Evolutionary conservation across 768 basidiomycete species (phyloP).

Genomic region (Agaricus subrufescens): DNA sequence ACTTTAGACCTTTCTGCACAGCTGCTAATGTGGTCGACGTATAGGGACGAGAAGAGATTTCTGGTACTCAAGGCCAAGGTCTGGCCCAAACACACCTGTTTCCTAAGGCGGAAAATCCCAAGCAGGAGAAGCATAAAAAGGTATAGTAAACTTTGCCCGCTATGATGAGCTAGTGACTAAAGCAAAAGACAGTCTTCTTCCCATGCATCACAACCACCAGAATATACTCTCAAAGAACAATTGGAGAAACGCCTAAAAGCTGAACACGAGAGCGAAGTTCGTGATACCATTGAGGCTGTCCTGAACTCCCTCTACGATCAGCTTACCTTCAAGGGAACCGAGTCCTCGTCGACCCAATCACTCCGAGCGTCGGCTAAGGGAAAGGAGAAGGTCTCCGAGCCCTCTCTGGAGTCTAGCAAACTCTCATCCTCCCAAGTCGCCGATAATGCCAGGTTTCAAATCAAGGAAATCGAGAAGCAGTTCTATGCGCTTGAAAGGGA

Average conservation of each 20-base stretch:
- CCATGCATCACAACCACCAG: neutral
- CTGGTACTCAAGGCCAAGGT: no score
- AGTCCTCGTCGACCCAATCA: neutral
- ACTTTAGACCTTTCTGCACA: no score
- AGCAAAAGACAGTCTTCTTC: neutral
- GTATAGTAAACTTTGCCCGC: no score
- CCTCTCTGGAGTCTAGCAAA: constrained; percentile 9
- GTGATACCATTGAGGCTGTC: constrained; percentile 37
- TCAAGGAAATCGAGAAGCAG: constrained; percentile 36
- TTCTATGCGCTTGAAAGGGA: constrained; percentile 32
- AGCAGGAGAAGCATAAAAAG: no score
- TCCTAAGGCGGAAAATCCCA: no score
- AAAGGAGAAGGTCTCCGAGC: constrained; percentile 26
- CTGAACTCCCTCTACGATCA: constrained; percentile 28
- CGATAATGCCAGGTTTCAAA: constrained; percentile 29
- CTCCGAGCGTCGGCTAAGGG: constrained; percentile 24
- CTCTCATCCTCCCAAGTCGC: constrained; percentile 24
- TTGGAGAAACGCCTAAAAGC: constrained; percentile 26
- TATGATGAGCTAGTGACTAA: neutral
- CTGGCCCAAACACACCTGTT: no score
- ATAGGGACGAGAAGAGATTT: no score
- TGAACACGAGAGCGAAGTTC: constrained; percentile 26
- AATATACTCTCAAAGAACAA: constrained; percentile 21
- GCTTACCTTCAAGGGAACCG: neutral
- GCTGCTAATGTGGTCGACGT: no score